Evolutionary conservation across 73 alveolate species (phyloP).

Genomic region (Paramecium sonneborni): DNA sequence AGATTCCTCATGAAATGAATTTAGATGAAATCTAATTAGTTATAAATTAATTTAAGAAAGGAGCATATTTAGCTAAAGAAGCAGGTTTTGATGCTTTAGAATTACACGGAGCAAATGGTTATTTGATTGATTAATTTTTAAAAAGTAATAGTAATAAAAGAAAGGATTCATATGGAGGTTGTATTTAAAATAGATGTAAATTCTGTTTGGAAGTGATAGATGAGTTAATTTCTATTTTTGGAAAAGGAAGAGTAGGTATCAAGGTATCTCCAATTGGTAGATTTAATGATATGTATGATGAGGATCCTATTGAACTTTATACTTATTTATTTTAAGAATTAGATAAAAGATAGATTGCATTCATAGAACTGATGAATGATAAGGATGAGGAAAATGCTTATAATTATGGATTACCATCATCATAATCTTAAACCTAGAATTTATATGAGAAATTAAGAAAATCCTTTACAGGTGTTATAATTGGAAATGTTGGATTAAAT

Average conservation of each 20-base stretch:
- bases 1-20: conserved; percentile 57
- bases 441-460: background rate
- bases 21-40: conserved; percentile 73
- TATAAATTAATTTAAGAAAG: conserved; percentile 73
- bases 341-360: conserved; percentile 64
- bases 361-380: conserved; percentile 58
- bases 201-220: conserved; percentile 78
- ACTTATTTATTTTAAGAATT: conserved; percentile 61
- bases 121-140: conserved; percentile 78
- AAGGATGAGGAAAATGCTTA: background rate
- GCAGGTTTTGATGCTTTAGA: conserved; percentile 95
- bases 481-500: conserved; percentile 41
- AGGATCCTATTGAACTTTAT: conserved; percentile 67
- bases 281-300: conserved; percentile 68
- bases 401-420: conserved; percentile 8
- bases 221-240: conserved; percentile 66
- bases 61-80: conserved; percentile 80
- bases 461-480: conserved; percentile 15
- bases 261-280: conserved; percentile 71
- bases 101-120: conserved; percentile 85
- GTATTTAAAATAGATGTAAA: conserved; percentile 81
- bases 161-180: conserved; percentile 91
- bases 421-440: background rate
- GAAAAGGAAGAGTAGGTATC: conserved; percentile 70
- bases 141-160: conserved; percentile 79